A percentile compares a stretch with the other conserved stretches of the same genome.
phyloP scores from a whole-genome alignment of 2,329 filamentous ascomycete species.

The Colletotrichum destructivum region DNA sequence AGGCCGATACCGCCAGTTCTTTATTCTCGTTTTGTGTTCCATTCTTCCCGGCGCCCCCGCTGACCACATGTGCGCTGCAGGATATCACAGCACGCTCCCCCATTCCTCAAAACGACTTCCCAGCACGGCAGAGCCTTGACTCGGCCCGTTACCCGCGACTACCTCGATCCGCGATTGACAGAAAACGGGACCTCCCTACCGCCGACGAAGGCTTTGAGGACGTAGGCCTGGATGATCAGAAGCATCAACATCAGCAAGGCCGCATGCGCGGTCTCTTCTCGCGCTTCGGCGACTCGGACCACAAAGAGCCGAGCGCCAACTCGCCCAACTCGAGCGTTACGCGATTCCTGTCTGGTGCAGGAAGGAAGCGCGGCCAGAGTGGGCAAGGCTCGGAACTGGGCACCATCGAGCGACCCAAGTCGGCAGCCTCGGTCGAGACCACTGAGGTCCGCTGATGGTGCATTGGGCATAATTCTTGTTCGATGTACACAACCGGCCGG shows the following conservation, averaged over 20 bases:
- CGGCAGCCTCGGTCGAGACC: slow-evolving; percentile 48
- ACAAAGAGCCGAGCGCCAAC: slow-evolving; percentile 52
- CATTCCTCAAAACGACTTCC: slow-evolving; percentile 71
- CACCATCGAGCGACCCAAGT: slow-evolving; percentile 66
- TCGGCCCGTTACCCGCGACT: slow-evolving; percentile 76
- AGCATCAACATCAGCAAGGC: slow-evolving; percentile 54
- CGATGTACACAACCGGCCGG: slow-evolving; percentile 15
- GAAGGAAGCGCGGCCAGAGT: slow-evolving; percentile 80
- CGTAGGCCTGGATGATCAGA: slow-evolving; percentile 86
- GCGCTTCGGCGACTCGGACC: slow-evolving; percentile 77
- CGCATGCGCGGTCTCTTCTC: slow-evolving; percentile 82
- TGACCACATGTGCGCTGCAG: slow-evolving; percentile 60
- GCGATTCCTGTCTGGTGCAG: slow-evolving; percentile 75
- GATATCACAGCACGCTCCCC: slow-evolving; percentile 93
- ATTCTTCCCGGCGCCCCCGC: neutral
- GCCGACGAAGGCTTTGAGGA: slow-evolving; percentile 89
- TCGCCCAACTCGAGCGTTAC: slow-evolving; percentile 58
- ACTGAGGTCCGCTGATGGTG: slow-evolving; percentile 41
- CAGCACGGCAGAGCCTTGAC: slow-evolving; percentile 85
- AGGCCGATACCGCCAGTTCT: neutral
- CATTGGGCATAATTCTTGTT: slow-evolving; percentile 10
- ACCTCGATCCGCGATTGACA: slow-evolving; percentile 73
- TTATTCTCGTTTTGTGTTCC: no score
- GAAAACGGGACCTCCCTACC: slow-evolving; percentile 74
- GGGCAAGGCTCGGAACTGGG: slow-evolving; percentile 81